These are phyloP conservation scores for Rhizophora mangle DNA, from an alignment of 345 rosid species.

Conservation along the genomic window DNA sequence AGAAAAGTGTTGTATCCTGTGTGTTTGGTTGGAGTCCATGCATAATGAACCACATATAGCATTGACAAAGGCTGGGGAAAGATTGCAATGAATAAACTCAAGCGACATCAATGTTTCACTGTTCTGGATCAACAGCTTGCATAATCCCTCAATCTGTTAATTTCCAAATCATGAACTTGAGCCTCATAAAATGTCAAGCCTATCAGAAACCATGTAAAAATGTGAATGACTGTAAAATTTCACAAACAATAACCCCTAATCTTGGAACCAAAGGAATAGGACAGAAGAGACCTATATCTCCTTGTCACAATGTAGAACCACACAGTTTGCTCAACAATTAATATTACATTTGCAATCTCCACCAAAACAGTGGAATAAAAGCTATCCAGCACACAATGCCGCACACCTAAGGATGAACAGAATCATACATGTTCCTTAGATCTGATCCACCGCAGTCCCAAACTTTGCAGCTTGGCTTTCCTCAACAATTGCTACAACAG, in stretches of 20 bases:
- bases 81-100: constrained; percentile 71
- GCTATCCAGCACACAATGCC: not conserved
- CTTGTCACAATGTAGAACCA: too few relatives aligned
- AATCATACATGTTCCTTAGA: constrained; percentile 64
- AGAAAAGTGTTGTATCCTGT: constrained; percentile 51
- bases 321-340: too few relatives aligned
- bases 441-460: constrained; percentile 61
- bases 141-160: constrained; percentile 63
- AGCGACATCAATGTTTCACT: constrained; percentile 59
- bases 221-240: too few relatives aligned
- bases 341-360: too few relatives aligned
- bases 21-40: constrained; percentile 31
- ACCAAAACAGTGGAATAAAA: too few relatives aligned
- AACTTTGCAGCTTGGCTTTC: constrained; percentile 55
- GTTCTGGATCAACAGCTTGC: constrained; percentile 67
- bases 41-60: constrained; percentile 50
- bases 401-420: constrained; percentile 10
- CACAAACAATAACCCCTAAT: too few relatives aligned
- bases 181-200: constrained; percentile 11
- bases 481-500: constrained; percentile 58
- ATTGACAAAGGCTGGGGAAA: constrained; percentile 47
- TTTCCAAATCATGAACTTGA: constrained; percentile 17
- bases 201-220: not conserved
- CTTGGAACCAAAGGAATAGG: too few relatives aligned
- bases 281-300: too few relatives aligned